Evolutionary conservation across 495 filamentous ascomycete species (phyloP).

Genomic region (Pyrenopolyporus hunteri): DNA sequence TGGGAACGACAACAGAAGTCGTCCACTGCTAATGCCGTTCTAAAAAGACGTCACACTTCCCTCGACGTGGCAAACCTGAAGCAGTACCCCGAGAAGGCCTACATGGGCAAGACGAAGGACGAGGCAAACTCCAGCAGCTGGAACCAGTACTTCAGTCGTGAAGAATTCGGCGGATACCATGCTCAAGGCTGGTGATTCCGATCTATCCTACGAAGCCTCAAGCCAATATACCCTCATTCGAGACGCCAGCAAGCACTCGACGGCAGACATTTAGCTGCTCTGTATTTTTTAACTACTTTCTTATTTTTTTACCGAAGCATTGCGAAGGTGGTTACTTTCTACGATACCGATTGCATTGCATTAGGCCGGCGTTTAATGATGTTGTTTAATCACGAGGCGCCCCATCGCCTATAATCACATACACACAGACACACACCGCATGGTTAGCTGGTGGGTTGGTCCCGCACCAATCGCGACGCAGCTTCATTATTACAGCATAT

Average conservation of each 20-base stretch:
- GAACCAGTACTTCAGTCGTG: slow-evolving; percentile 57
- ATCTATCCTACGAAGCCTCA: slow-evolving; percentile 15
- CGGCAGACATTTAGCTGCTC: slow-evolving; percentile 45
- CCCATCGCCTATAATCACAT: slow-evolving; percentile 34
- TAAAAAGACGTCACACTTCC: slow-evolving; percentile 90
- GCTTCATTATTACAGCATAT: slow-evolving; percentile 44
- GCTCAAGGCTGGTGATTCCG: slow-evolving; percentile 59
- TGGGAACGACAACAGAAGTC: slow-evolving; percentile 68
- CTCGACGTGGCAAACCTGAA: slow-evolving; percentile 85
- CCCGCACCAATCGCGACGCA: slow-evolving; percentile 39
- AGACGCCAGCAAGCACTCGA: slow-evolving; percentile 40
- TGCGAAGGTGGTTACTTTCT: slow-evolving; percentile 46
- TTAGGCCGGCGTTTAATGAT: slow-evolving; percentile 49
- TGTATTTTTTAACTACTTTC: slow-evolving; percentile 52
- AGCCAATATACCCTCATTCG: slow-evolving; percentile 35
- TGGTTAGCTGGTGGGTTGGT: slow-evolving; percentile 32
- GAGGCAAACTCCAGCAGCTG: slow-evolving; percentile 54
- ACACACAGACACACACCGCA: too few relatives aligned
- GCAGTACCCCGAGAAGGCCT: slow-evolving; percentile 68
- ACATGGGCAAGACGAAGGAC: slow-evolving; percentile 54
- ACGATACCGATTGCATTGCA: slow-evolving; percentile 54
- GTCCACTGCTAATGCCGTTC: slow-evolving; percentile 81
- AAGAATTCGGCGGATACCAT: slow-evolving; percentile 57
- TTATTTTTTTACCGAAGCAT: slow-evolving; percentile 41
- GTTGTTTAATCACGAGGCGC: slow-evolving; percentile 39